A percentile compares a stretch with the other conserved stretches of the same genome.
These are phyloP conservation scores for Teratosphaeria gauchensis DNA, from an alignment of 2,329 filamentous ascomycete species.

Conservation along the genomic window DNA sequence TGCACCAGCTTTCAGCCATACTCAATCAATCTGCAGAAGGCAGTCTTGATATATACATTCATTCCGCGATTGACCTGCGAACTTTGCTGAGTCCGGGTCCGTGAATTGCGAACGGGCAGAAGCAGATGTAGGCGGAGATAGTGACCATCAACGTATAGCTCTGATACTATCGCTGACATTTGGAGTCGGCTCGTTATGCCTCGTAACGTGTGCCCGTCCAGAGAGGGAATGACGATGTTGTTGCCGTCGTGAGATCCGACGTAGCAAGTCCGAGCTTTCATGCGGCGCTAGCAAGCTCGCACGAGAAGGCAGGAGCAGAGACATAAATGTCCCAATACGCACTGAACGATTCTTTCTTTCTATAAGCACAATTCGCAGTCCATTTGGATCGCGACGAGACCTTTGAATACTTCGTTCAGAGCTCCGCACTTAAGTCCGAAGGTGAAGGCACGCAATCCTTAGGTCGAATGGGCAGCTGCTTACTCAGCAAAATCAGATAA, in stretches of 20 bases:
- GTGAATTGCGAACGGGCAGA: neutral
- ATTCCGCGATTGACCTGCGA: neutral
- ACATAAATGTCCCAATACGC: neutral
- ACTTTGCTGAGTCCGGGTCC: neutral
- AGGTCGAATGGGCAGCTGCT: neutral
- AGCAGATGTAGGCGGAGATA: neutral
- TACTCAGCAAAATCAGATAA: slow-evolving; percentile 1
- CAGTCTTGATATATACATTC: neutral
- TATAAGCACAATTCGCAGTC: too few species aligned
- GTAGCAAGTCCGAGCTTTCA: neutral
- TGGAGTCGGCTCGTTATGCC: neutral
- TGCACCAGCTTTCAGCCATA: slow-evolving; percentile 17
- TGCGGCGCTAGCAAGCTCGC: neutral
- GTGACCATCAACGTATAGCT: neutral
- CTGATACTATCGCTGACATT: neutral
- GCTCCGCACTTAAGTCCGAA: neutral
- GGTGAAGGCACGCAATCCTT: neutral
- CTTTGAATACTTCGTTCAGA: neutral
- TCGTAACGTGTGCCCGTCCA: neutral
- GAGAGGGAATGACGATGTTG: neutral
- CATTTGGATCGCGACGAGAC: neutral
- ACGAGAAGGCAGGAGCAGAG: neutral
- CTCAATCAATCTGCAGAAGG: neutral
- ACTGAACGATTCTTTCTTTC: neutral
- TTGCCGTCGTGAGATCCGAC: neutral